These are phyloP conservation scores for Dothistroma septosporum DNA, from an alignment of 2,329 filamentous ascomycete genomes.

Conservation along the genomic window DNA sequence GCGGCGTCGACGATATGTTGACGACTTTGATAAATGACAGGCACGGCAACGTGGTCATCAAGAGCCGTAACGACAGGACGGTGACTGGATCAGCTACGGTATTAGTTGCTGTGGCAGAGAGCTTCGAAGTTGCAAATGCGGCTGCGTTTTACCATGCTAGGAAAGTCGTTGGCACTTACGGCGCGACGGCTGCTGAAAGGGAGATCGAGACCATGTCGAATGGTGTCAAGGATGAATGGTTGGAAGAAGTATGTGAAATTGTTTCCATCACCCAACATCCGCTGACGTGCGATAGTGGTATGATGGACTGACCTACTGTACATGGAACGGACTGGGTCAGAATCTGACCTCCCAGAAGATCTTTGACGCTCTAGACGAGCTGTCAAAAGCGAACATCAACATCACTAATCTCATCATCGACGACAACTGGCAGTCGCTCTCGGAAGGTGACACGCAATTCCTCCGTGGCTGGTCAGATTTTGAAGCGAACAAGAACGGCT, in stretches of 20 bases:
- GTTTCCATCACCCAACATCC: neutral
- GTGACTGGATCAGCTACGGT: slow-evolving; percentile 56
- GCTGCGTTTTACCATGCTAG: slow-evolving; percentile 87
- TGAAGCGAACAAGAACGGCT: slow-evolving; percentile 74
- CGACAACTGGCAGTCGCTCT: slow-evolving; percentile 87
- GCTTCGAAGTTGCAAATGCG: slow-evolving; percentile 71
- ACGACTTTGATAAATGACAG: slow-evolving; percentile 64
- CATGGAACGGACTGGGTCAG: slow-evolving; percentile 91
- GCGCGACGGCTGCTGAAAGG: slow-evolving; percentile 37
- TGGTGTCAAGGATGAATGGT: slow-evolving; percentile 59
- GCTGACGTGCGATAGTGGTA: slow-evolving; percentile 43
- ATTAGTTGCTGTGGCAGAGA: slow-evolving; percentile 65
- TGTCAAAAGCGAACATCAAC: slow-evolving; percentile 68
- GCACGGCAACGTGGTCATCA: slow-evolving; percentile 63
- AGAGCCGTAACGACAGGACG: slow-evolving; percentile 66
- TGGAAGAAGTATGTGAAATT: slow-evolving; percentile 63
- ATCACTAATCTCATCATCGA: slow-evolving; percentile 88
- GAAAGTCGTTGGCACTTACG: slow-evolving; percentile 53
- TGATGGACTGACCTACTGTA: slow-evolving; percentile 90
- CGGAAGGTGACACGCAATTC: slow-evolving; percentile 54
- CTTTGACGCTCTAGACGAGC: slow-evolving; percentile 64
- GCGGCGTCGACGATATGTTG: slow-evolving; percentile 66
- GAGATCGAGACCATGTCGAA: slow-evolving; percentile 47
- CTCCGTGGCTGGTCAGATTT: slow-evolving; percentile 69
- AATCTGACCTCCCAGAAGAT: slow-evolving; percentile 77